phyloP scores from a whole-genome alignment of 1,284 basidiomycete species.

The Ustilago curta region DNA sequence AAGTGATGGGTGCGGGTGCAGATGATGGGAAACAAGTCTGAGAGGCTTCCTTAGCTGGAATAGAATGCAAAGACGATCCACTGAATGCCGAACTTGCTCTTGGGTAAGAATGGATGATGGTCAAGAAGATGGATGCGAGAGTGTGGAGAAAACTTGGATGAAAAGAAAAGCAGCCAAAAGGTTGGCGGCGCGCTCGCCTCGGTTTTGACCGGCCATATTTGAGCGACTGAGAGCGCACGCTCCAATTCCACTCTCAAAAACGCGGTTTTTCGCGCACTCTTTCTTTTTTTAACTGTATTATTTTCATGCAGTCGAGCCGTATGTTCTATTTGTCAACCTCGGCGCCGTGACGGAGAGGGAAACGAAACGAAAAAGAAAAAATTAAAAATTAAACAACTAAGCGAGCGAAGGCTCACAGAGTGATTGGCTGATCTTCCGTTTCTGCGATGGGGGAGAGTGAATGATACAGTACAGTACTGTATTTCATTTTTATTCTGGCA shows the following conservation, averaged over 20 bases:
- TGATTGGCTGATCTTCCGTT: slow-evolving; percentile 9
- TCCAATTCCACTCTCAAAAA: not conserved
- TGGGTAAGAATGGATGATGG: too few species aligned
- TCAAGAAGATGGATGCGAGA: too few species aligned
- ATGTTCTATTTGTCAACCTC: not conserved
- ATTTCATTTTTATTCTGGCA: too few species aligned
- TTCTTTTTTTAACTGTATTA: too few species aligned
- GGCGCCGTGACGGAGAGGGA: not conserved
- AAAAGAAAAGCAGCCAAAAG: too few species aligned
- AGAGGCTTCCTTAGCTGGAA: too few species aligned
- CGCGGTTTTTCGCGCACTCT: not conserved
- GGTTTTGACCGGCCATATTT: not conserved
- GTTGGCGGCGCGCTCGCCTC: too few species aligned
- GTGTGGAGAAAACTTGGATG: too few species aligned
- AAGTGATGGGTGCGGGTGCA: not conserved
- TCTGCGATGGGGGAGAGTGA: too few species aligned
- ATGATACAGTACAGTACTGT: too few species aligned
- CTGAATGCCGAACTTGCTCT: too few species aligned
- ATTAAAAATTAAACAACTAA: not conserved
- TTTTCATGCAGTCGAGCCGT: slow-evolving; percentile 2
- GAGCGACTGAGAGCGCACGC: slow-evolving; percentile 2
- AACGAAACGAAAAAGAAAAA: not conserved
- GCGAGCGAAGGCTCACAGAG: not conserved
- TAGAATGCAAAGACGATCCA: too few species aligned
- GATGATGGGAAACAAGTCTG: not conserved